These are phyloP conservation scores for Xeromyces bisporus DNA, from an alignment of 495 filamentous ascomycete species.

Conservation along the genomic window DNA sequence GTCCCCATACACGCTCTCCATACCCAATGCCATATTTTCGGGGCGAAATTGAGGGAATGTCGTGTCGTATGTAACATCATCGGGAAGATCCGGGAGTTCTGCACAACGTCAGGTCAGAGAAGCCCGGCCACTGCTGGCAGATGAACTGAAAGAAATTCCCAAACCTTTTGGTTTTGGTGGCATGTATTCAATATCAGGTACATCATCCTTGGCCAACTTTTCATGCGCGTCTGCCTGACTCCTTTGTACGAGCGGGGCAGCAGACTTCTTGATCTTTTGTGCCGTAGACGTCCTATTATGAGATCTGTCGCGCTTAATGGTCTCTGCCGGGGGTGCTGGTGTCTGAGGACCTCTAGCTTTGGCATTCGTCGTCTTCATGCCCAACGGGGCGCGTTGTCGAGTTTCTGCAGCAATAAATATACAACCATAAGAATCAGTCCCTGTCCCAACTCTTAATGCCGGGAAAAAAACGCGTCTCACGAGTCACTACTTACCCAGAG, in stretches of 20 bases:
- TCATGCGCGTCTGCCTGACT: slow-evolving; percentile 15
- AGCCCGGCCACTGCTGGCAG: too few relatives aligned
- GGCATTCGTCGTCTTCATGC: slow-evolving; percentile 90
- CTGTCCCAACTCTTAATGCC: neutral
- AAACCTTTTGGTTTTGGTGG: slow-evolving; percentile 44
- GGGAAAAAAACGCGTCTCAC: neutral
- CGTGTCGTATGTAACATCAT: slow-evolving; percentile 50
- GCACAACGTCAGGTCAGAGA: slow-evolving; percentile 6
- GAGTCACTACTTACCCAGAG: slow-evolving; percentile 43
- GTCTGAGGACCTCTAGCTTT: slow-evolving; percentile 60
- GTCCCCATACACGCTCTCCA: slow-evolving; percentile 40
- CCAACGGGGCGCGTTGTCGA: slow-evolving; percentile 62
- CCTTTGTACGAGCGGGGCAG: slow-evolving; percentile 21
- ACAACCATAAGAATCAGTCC: slow-evolving; percentile 7
- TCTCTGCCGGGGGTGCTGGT: slow-evolving; percentile 31
- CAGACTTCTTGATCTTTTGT: slow-evolving; percentile 32
- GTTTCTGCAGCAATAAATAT: slow-evolving; percentile 31
- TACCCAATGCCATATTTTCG: slow-evolving; percentile 52
- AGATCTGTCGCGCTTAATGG: slow-evolving; percentile 30
- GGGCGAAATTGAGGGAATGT: slow-evolving; percentile 35
- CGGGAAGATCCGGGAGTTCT: slow-evolving; percentile 60
- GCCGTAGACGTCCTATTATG: slow-evolving; percentile 33
- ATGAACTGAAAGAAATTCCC: slow-evolving; percentile 1
- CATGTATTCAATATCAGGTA: slow-evolving; percentile 62
- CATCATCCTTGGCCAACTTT: slow-evolving; percentile 36